These are phyloP conservation scores for Macrolepiota fuliginosa DNA, from an alignment of 768 basidiomycete genomes.

Conservation along the genomic window DNA sequence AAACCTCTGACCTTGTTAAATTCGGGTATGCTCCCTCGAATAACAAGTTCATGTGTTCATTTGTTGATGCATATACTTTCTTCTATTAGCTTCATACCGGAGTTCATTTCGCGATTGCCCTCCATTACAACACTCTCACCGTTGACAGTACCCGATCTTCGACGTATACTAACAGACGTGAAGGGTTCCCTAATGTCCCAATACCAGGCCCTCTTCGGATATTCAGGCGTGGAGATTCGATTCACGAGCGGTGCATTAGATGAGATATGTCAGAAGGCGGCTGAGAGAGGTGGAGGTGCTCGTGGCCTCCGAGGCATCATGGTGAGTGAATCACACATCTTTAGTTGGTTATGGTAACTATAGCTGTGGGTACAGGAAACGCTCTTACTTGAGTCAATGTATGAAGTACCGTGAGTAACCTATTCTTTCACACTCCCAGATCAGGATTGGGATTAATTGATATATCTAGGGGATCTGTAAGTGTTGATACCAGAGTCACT, in stretches of 20 bases:
- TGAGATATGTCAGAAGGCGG: conserved; percentile 78
- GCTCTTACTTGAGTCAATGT: conserved; percentile 87
- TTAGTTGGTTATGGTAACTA: background rate
- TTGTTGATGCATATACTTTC: background rate
- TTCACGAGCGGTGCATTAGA: conserved; percentile 82
- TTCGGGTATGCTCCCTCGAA: conserved; percentile 55
- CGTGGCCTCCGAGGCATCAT: conserved; percentile 87
- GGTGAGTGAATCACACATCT: conserved; percentile 38
- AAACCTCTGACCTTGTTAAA: conserved; percentile 79
- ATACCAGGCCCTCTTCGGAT: conserved; percentile 80
- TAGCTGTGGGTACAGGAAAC: conserved; percentile 52
- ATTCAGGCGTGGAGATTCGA: conserved; percentile 81
- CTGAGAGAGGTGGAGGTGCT: conserved; percentile 85
- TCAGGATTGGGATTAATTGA: background rate
- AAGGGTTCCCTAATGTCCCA: conserved; percentile 90
- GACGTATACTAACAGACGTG: conserved; percentile 90
- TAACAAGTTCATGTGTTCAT: background rate
- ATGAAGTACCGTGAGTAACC: conserved; percentile 77
- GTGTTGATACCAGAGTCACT: conserved; percentile 17
- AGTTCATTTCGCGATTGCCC: conserved; percentile 92
- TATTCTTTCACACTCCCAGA: background rate
- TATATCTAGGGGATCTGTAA: conserved; percentile 59
- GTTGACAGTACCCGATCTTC: conserved; percentile 76
- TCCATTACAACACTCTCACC: conserved; percentile 84
- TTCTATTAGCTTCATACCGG: conserved; percentile 76